Percentiles rank a stretch among this genome's conserved stretches.
These are phyloP conservation scores for Groenewaldozyma salmanticensis DNA, from an alignment of 805 yeast species.

Conservation along the genomic window DNA sequence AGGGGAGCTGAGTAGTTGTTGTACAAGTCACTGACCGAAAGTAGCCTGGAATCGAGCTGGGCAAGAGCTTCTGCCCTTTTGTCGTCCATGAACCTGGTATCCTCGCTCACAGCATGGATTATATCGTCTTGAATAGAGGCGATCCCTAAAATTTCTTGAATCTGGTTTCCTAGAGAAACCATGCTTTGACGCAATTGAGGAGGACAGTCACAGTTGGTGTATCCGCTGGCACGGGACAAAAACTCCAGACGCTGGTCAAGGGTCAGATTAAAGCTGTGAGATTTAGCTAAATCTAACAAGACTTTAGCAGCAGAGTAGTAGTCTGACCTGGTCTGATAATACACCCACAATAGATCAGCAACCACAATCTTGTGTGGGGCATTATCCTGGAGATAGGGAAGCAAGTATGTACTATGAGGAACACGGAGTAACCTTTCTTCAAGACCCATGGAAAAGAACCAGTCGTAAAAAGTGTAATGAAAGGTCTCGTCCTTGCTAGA, in stretches of 20 bases:
- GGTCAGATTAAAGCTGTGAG: slow-evolving; percentile 53
- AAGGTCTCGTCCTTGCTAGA: slow-evolving; percentile 71
- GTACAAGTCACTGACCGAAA: slow-evolving; percentile 68
- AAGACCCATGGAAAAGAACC: slow-evolving; percentile 74
- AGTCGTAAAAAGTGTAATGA: slow-evolving; percentile 85
- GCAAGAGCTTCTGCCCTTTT: slow-evolving; percentile 42
- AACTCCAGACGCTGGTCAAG: slow-evolving; percentile 75
- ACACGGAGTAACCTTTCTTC: slow-evolving; percentile 70
- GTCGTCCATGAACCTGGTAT: slow-evolving; percentile 29
- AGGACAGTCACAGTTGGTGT: slow-evolving; percentile 76
- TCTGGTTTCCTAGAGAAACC: slow-evolving; percentile 55
- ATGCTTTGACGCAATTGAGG: slow-evolving; percentile 68
- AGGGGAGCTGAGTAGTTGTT: slow-evolving; percentile 82
- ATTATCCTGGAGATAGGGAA: slow-evolving; percentile 55
- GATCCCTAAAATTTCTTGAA: slow-evolving; percentile 75
- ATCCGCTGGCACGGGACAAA: slow-evolving; percentile 85
- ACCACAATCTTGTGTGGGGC: slow-evolving; percentile 49
- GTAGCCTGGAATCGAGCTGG: slow-evolving; percentile 52
- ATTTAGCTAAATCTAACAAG: slow-evolving; percentile 60
- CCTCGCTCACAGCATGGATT: slow-evolving; percentile 29
- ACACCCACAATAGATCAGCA: slow-evolving; percentile 81
- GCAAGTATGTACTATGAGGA: slow-evolving; percentile 62
- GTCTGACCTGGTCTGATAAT: slow-evolving; percentile 72
- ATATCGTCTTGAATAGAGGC: slow-evolving; percentile 77
- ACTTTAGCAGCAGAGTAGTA: slow-evolving; percentile 80